Evolutionary conservation across 2,329 filamentous ascomycete species (phyloP), one percentile per base, ranked within the genome.

Genomic region (Lasiodiplodia sp.): DNA sequence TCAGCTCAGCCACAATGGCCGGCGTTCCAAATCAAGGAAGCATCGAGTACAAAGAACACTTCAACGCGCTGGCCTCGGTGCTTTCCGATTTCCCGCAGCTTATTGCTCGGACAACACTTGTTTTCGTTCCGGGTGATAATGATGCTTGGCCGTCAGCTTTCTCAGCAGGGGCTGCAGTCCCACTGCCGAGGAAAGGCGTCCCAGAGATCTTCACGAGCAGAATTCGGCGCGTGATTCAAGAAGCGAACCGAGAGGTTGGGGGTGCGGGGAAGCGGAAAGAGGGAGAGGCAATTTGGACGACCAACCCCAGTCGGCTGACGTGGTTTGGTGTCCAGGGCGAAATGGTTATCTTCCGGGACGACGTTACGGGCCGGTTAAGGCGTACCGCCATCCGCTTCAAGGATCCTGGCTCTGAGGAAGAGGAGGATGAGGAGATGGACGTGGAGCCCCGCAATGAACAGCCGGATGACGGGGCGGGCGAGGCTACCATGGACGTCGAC

Each of bases 11-110:
- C 25, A 82, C 83, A 65, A 84, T 90, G 75, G 84, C 86, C 34
- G 90, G 92, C 66, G 88, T 78, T 0, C 90, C 89, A 47, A 90
- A 87, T 53, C 90, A 91, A 25, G 92, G 93, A 47, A 95, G 92
- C 79, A 94, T 98, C 73, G 94, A 97, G 81, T 98, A 97, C 83
- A 98, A 98, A 82, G 96, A 98, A 80, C 91, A 92, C 77, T 97
- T 98, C 78, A 94, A 99, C 80, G 88, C 90, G 10, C 86, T 99
- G 14, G 95, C 96, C 3, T 89, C 90, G 2, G 86, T 93, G 1
- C 86, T 99, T 6, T 86, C 92, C 8, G 94, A 98, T 72, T 98
- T 93, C 75, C 93, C 93, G 3, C 85, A 87, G 0, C 86, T 99
- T 16, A 86, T 98, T 53, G 90, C 91, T 68, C 87, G 87, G 31